Evolutionary conservation across 805 yeast genomes (phyloP), one percentile per base, ranked within the genome.

Genomic region (Candida krabiensis): DNA sequence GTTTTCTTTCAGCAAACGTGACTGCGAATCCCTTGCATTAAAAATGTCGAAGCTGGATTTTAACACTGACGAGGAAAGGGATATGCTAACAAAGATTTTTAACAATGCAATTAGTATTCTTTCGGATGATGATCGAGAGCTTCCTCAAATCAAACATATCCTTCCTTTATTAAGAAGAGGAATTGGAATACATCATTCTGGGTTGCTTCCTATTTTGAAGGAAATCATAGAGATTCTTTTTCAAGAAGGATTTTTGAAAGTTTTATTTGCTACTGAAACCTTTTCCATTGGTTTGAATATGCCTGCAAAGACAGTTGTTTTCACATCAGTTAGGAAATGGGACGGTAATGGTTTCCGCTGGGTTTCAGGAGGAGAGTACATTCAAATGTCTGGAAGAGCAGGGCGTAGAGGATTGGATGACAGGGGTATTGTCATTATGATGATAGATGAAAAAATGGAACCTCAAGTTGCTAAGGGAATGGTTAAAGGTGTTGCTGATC

Each of bases 391-490:
- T 30, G 99, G 99, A 50, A 82, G 99, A 66, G 99, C 99, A 16
- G 99, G 99, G 53, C 90, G 99, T 73, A 86, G 99, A 75, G 99
- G 99, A 58, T 76, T 93, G 53, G 99, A 93, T 74, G 99, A 93
- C 62, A 84, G 99, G 63, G 99, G 99, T 68, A 89, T 93, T 63
- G 99, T 93, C 34, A 93, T 93, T 50, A 86, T 93, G 93, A 93
- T 93, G 99, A 89, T 93, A 61, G 98, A 93, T 61, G 98, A 93
- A 61, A 93, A 93, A 58, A 93, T 93, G 99, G 99, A 93, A 62
- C 99, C 99, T 4, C 95, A 90, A 54, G 96, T 93, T 29, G 99
- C 99, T 15, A 93, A 93, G 60, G 97, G 98, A 2, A 93, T 93
- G 99, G 99, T 93, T 16, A 91, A 91, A 63, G 99, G 99, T 58